These are phyloP conservation scores for Diplodia intermedia DNA, from an alignment of 2,329 filamentous ascomycete species.

Conservation along the genomic window DNA sequence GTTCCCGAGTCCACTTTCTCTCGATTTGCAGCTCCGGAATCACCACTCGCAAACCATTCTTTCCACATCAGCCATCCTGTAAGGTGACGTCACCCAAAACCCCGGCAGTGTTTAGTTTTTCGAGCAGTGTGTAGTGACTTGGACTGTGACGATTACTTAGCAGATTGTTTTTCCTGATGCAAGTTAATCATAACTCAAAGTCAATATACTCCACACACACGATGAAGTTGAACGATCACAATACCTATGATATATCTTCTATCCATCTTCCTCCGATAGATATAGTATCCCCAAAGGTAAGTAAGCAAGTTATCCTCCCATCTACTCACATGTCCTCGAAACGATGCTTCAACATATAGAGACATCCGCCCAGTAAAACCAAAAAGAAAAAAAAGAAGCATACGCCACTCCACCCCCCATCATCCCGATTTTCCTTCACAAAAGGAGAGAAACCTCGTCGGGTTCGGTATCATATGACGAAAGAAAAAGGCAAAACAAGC, in stretches of 20 bases:
- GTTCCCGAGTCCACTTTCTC: too few relatives aligned
- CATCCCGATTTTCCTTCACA: not conserved
- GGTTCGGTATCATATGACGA: slow-evolving; percentile 23
- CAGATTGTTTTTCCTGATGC: not conserved
- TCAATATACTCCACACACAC: too few relatives aligned
- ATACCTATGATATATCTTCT: not conserved
- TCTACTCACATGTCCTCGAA: not conserved
- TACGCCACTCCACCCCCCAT: not conserved
- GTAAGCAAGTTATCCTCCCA: not conserved
- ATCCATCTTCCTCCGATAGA: not conserved
- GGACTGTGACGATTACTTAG: not conserved
- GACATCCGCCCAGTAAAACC: not conserved
- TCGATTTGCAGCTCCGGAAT: too few relatives aligned
- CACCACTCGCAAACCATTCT: too few relatives aligned
- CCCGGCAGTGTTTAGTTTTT: not conserved
- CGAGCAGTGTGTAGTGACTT: not conserved
- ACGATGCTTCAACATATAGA: not conserved
- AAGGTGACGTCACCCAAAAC: too few relatives aligned
- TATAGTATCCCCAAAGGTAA: not conserved
- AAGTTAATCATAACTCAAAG: too few relatives aligned
- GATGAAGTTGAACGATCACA: not conserved
- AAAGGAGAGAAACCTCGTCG: slow-evolving; percentile 24
- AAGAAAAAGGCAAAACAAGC: not conserved
- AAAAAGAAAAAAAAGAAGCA: not conserved
- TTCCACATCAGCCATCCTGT: too few relatives aligned